Conservation (phyloP, 768 basidiomycete genomes). For the Tylopilus felleus region DNA sequence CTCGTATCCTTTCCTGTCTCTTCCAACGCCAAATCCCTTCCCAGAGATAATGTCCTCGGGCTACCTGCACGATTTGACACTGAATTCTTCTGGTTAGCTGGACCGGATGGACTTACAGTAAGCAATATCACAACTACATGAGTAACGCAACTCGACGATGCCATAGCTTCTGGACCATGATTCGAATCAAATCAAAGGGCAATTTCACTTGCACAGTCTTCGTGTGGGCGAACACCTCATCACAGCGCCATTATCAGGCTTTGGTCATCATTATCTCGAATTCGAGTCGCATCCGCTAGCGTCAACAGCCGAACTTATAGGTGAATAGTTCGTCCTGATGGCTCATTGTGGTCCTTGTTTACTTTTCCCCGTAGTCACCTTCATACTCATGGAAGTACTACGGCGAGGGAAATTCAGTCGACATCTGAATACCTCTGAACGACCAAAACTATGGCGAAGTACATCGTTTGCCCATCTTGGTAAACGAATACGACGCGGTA, state of each 20-base stretch:
- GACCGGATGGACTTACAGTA: conserved; percentile 51
- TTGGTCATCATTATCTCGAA: conserved; percentile 59
- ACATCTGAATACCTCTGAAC: conserved; percentile 46
- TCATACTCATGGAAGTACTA: conserved; percentile 62
- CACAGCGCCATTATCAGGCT: conserved; percentile 47
- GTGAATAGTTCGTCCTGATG: conserved; percentile 23
- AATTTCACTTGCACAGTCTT: conserved; percentile 49
- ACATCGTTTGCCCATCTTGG: conserved; percentile 26
- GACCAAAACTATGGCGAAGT: conserved; percentile 45
- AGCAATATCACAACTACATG: conserved; percentile 14
- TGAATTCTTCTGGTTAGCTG: conserved; percentile 58
- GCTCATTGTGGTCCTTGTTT: conserved; percentile 3
- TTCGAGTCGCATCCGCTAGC: conserved; percentile 48
- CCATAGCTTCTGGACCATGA: conserved; percentile 52
- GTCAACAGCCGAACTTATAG: conserved; percentile 50
- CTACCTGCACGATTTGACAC: conserved; percentile 63
- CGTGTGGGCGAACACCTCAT: conserved; percentile 45
- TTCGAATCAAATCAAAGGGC: conserved; percentile 45
- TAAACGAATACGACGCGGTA: conserved; percentile 33
- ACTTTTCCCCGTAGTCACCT: conserved; percentile 43
- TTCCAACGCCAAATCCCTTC: neutral
- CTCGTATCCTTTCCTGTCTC: neutral
- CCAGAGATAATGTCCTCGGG: conserved; percentile 55
- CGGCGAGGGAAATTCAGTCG: conserved; percentile 56
- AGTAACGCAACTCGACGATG: conserved; percentile 3